Base-by-base conservation (phyloP, 305 asterid species). In the Fraxinus greggii region DNA sequence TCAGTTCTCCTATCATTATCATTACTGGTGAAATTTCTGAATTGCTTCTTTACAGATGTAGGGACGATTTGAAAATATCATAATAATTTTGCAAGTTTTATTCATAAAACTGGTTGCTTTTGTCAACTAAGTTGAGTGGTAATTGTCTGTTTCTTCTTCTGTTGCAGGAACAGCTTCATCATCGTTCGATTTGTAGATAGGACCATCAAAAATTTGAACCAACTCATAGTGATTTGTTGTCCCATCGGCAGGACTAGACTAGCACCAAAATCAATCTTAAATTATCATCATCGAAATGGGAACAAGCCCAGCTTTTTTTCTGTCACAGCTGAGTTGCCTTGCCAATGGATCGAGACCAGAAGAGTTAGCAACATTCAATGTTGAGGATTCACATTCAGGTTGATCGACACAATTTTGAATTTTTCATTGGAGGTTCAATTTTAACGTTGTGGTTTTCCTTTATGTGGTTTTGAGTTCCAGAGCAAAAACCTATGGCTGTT, bases 201-300 rank as follows among this genome's bases (percentile, higher is more conserved):
- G 67, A 56, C 67, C 28, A 56, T 6, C 28, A 56, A 19, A 56
- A 56, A 19, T 19, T 56, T 56, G 67, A 28, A 56, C 67, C 67
- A 56, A 56, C 40, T 80, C 36, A 26, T n/a, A 35, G 35, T 63
- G 33, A 21, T 61, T 74, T 81, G 40, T 77, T 56, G 28, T 19
- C 80, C 73, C 29, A 70, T 78, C 80, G 33, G 70, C 90, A 92
- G 95, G 95, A 84, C 73, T 83, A 78, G 83, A 88, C 78, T 90
- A 88, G 65, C 90, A 79, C 78, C 83, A 82, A 63, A 83, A 85
- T 65, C 84, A 85, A 89, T 88, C 85, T 77, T 59, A 54, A 24
- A 79, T 69, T 28, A 35, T 85, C 67, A 48, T 74, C 80, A 40
- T 85, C 84, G 48, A 61, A 86, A 79, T 23, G 51, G 77, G 81